A percentile compares a stretch with the other conserved stretches of the same genome.
phyloP scores from a whole-genome alignment of 495 filamentous ascomycete species.

The Penicillium alfredii region DNA sequence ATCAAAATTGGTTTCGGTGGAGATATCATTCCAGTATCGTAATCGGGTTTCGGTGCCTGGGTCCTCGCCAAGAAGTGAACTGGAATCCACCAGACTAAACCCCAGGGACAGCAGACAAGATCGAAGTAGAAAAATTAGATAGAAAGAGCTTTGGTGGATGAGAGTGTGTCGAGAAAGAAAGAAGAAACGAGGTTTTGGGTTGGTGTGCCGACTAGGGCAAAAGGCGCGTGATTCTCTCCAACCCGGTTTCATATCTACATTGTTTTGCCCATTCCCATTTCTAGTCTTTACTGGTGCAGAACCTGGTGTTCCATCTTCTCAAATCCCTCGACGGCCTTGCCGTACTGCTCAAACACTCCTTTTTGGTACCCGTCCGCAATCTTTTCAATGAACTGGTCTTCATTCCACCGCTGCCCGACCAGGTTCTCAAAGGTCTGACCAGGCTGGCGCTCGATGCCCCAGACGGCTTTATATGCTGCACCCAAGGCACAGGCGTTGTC shows the following conservation, averaged over 20 bases:
- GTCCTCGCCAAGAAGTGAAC: too few species aligned
- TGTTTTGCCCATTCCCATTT: too few species aligned
- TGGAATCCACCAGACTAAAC: too few species aligned
- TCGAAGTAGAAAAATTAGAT: too few species aligned
- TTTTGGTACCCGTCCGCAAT: constrained; percentile 75
- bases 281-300: constrained; percentile 44
- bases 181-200: background rate
- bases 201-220: constrained; percentile 4
- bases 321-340: constrained; percentile 68
- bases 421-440: constrained; percentile 83
- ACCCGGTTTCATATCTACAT: too few species aligned
- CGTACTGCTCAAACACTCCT: constrained; percentile 70
- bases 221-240: too few species aligned
- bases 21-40: constrained; percentile 21
- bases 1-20: constrained; percentile 28
- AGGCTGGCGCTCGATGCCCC: constrained; percentile 66
- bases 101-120: too few species aligned
- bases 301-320: constrained; percentile 69
- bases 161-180: too few species aligned
- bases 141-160: too few species aligned
- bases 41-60: constrained; percentile 25
- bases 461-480: constrained; percentile 94
- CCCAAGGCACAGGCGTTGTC: constrained; percentile 93
- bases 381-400: constrained; percentile 73
- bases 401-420: constrained; percentile 75